Evolutionary conservation across 108 stramenopile species (phyloP), one percentile per base, ranked within the genome.

Genomic region (Tribonema minus): DNA sequence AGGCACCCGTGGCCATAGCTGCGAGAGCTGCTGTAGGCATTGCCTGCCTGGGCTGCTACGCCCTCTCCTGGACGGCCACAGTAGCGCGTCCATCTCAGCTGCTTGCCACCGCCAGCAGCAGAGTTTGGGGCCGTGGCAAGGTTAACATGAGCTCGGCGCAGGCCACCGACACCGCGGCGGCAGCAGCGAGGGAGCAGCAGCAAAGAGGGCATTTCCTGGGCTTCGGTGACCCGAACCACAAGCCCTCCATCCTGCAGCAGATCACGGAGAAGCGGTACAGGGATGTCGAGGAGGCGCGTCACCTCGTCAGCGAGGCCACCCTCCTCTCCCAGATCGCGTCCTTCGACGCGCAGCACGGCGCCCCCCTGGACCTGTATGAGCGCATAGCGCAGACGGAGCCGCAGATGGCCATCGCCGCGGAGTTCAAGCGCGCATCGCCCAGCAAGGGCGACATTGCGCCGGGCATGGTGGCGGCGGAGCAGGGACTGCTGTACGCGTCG

Each of bases 341-440:
- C 7, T 83, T 82, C 31, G 64, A 80, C 32, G 40, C 37, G 37
- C 32, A 33, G 20, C 64, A 83, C 59, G 85, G 85, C 0, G 64
- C 29, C 28, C 77, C 85, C 1, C 27, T 85, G 2, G 79, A 84
- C 63, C 72, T 85, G 3, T 84, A 80, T 76, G 63, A 38, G 20
- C 71, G 82, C 28, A 84, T 85, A 6, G 33, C 15, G 26, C 32
- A 80, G 58, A 82, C 71, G 23, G 64, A 35, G 28, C 72, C 72
- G 31, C 25, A 81, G n/a, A 66, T 86, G 37, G 83, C 83, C 3
- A 40, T 99, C 23, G 98, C 98, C 0, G 96, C 96, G n/a, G 98
- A 99, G 86, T 97, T 99, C 87, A 99, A 99, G 74, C 89, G 98
- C 5, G 95, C 95, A 3, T 88, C 87, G 28, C 98, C 98, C 26